Evolutionary conservation across 2,329 filamentous ascomycete genomes (phyloP).

Genomic region (Dothideomycetes sp.): DNA sequence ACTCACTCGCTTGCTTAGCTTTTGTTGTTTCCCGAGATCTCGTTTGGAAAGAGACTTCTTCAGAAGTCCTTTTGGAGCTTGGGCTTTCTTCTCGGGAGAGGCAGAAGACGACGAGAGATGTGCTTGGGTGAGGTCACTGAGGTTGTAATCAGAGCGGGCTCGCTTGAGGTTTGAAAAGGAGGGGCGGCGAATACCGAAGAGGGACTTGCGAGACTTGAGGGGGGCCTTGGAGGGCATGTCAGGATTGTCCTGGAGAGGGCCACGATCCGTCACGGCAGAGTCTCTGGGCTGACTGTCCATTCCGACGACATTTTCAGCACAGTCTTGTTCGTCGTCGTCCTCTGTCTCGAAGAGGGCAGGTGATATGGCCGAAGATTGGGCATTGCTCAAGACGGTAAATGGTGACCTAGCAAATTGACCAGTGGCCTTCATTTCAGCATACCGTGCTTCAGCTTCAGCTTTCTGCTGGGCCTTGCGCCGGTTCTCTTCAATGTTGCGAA

Average conservation of each 20-base stretch:
- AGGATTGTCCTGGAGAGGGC: too few relatives aligned
- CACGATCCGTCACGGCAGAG: too few relatives aligned
- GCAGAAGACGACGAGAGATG: slow-evolving; percentile 23
- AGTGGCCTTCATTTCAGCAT: slow-evolving; percentile 42
- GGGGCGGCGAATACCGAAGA: slow-evolving; percentile 14
- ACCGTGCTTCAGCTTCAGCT: slow-evolving; percentile 38
- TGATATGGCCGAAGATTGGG: not conserved
- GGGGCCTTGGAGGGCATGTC: slow-evolving; percentile 3
- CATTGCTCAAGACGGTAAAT: slow-evolving; percentile 1
- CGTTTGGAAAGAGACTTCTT: slow-evolving; percentile 42
- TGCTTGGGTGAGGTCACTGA: slow-evolving; percentile 9
- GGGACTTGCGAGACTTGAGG: slow-evolving; percentile 4
- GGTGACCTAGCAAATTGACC: slow-evolving; percentile 30
- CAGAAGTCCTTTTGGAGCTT: slow-evolving; percentile 16
- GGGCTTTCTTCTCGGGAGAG: slow-evolving; percentile 18
- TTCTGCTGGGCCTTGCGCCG: slow-evolving; percentile 21
- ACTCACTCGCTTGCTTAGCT: slow-evolving; percentile 48
- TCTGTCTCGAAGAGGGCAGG: too few relatives aligned
- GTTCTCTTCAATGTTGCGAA: slow-evolving; percentile 26
- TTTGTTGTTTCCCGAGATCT: slow-evolving; percentile 46
- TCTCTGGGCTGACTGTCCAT: too few relatives aligned
- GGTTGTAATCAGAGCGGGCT: slow-evolving; percentile 20
- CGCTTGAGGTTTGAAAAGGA: slow-evolving; percentile 24
- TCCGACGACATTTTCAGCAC: too few relatives aligned
- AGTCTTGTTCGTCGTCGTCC: too few relatives aligned